Base-by-base conservation (phyloP, 2,329 filamentous ascomycete species). In the Pyrenophora tritici-repentis region DNA sequence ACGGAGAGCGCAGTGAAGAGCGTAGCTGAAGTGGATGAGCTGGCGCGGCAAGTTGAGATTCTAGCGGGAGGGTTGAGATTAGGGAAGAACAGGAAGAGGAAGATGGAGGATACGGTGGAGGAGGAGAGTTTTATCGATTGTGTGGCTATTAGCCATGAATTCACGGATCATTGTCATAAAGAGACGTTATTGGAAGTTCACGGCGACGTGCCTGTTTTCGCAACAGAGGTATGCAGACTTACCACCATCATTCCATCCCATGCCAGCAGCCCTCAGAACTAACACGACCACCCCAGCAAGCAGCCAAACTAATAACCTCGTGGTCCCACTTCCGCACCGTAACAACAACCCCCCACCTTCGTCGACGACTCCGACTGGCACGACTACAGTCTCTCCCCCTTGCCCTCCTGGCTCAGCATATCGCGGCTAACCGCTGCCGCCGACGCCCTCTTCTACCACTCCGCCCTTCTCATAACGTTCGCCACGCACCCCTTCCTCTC, bases 101-200 rank as follows among this genome's bases (percentile, higher is more conserved):
- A 50, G n/a, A 47, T 62, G 3, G 52, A 42, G 4, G 50, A 31
- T 1, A 58, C 49, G 0, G 63, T 48, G 0, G 63, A 68, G 1
- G 47, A 53, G n/a, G 59, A 64, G 47, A 66, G 62, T 32, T 75
- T 77, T 37, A 79, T 88, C 24, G 85, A 88, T 64, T 80, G 74
- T 2, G 83, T 88, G 2, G 76, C 78, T 22, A 76, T 88, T 26
- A 83, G 79, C 13, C 85, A 88, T 63, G 85, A 88, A 65, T 88
- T 88, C 59, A 87, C 85, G 1, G 85, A 88, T 62, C 86, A 87
- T 64, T 87, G 84, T 68, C 85, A 88, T 62, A 76, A 81, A 53
- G 77, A 81, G 2, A 88, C 86, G 12, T 72, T 88, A 20, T 66
- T 80, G 36, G 79, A 86, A 59, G 69, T 88, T 3, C 74, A 81